Base-by-base conservation (phyloP, 768 basidiomycete species). In the Podaxis carcinomalis region DNA sequence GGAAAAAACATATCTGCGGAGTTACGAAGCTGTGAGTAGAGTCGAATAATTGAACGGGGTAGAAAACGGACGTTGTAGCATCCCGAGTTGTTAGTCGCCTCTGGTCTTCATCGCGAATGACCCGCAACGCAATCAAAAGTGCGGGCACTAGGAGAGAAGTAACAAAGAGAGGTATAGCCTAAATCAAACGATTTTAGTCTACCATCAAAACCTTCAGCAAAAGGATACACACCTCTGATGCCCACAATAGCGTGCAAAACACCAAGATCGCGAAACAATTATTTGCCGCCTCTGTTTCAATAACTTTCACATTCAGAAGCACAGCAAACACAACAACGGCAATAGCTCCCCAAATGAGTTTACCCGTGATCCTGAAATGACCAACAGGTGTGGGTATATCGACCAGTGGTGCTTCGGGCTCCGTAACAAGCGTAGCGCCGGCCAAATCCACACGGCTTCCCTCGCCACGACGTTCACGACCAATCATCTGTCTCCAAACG, bases 161-260 rank as follows among this genome's bases (percentile, higher is more conserved):
- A n/a, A 96, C 94, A 69, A 98, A 99, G 5, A 98, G 82, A 1
- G 97, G 95, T 62, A 98, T 95, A 23, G 95, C 94, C 93, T 96
- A 64, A 53, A 23, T 1, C 23, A 49, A 9, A 25, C 21, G 13
- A 49, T 13, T 13, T 23, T 5, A 23, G 25, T 25, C 13, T 21
- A 25, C 40, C 21, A 32, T 13, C 25, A 44, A 39, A 3, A 23
- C 32, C 23, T 11, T 39, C 25, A 62, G 35, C 52, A 40, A 47
- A 42, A 13, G 35, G 4, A 51, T 19, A 67, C 82, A 58, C 66
- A 92, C 94, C 86, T 99, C 97, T 4, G 94, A 90, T 19, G 96
- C 96, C 97, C 97, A 98, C 57, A 98, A 75, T 21, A 98, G 81
- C 5, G 95, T 97, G 65, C 92, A 92, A 66, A 98, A 92, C 2